Base-by-base conservation (phyloP, 306 rosid species). In the Vigna radiata region DNA sequence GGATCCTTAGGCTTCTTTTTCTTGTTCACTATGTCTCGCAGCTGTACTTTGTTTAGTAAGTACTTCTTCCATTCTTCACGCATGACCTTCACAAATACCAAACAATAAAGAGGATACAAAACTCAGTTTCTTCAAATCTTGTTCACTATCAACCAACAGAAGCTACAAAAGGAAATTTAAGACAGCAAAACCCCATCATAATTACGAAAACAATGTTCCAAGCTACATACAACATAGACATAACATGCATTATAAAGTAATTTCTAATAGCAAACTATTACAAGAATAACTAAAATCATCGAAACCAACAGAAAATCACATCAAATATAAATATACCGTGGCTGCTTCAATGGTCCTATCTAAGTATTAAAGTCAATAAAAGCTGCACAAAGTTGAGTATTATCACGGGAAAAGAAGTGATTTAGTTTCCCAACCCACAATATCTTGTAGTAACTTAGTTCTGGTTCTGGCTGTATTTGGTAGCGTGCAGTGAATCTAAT, bases 41-140 rank as follows among this genome's bases (percentile, higher is more conserved):
- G 83, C 83, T 92, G 90, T 67, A 90, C 91, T 87, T 95, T 95
- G 83, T 88, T 89, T 60, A 92, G 88, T 87, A 95, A 88, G 91
- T 95, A 95, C 56, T 95, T 92, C 79, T 87, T 89, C 98, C 97
- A 95, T 83, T 95, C 97, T 46, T 81, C 92, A 47, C 65, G 64
- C 96, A 90, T 89, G 89, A 88, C 89, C 98, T 95, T 85, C 82
- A 71, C 59, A 83, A 31, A 70, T 75, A 72, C 79, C 21, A 43
- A 25, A 49, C n/a, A 37, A 68, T 8, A 70, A 14, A 33, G 19
- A 48, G 31, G 65, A 56, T 72, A 59, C 16, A 19, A 21, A 47
- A 59, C 29, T 79, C 74, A 75, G 75, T 37, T 70, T 63, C 39
- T 48, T 83, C 56, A 23, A 48, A 63, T 60, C 65, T 41, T 31